Evolutionary conservation across 2,329 filamentous ascomycete species (phyloP).

Genomic region (Alternaria conjuncta): DNA sequence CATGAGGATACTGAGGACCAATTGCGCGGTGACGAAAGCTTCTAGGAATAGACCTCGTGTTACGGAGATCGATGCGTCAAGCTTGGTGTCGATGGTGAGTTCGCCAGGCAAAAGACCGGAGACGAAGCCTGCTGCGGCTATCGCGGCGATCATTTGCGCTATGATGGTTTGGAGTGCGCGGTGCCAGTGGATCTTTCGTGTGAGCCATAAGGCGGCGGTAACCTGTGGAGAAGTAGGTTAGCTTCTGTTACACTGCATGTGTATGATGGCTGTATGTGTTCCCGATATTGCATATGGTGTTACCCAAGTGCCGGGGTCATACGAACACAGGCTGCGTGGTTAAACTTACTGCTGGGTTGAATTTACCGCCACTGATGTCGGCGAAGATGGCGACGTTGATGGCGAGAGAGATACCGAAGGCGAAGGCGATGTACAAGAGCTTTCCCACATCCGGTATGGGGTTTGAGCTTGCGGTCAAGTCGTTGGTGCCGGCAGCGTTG

Average conservation of each 20-base stretch:
- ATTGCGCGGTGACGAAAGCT: constrained; percentile 42
- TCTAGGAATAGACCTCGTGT: constrained; percentile 37
- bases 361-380: constrained; percentile 43
- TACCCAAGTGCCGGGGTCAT: constrained; percentile 29
- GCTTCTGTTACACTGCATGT: not conserved
- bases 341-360: constrained; percentile 34
- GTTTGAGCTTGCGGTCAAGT: constrained; percentile 25
- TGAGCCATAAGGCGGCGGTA: constrained; percentile 30
- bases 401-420: constrained; percentile 43
- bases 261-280: not conserved
- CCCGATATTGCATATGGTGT: not conserved
- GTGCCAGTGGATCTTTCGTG: constrained; percentile 28
- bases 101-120: constrained; percentile 38
- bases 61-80: constrained; percentile 30
- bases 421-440: constrained; percentile 46
- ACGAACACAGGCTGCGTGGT: not conserved
- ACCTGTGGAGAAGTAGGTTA: constrained; percentile 24
- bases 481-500: constrained; percentile 43
- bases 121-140: constrained; percentile 40
- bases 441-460: constrained; percentile 26
- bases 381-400: constrained; percentile 48
- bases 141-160: constrained; percentile 38
- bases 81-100: constrained; percentile 30
- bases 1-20: constrained; percentile 56
- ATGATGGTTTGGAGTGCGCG: constrained; percentile 33